A percentile compares a stretch with the other conserved stretches of the same genome.
Conservation (phyloP, 306 rosid genomes). For the Cicer chorassanicum region DNA sequence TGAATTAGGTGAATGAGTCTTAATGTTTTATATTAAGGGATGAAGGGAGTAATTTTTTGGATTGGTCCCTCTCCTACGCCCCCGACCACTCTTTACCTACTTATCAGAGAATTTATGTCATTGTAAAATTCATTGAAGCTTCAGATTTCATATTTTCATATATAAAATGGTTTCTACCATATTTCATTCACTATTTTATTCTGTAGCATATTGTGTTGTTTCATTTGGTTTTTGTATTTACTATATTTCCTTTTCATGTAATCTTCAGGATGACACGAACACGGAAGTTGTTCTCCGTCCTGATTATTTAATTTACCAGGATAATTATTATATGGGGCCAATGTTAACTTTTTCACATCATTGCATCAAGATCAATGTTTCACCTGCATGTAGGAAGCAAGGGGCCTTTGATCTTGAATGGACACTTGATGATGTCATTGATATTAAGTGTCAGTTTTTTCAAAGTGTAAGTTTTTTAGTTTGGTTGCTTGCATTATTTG, state of each 20-base stretch:
- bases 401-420: slow-evolving; percentile 70
- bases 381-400: slow-evolving; percentile 50
- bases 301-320: slow-evolving; percentile 76
- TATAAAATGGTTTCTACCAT: slow-evolving; percentile 17
- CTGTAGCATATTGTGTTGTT: slow-evolving; percentile 12
- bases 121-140: slow-evolving; percentile 3
- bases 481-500: slow-evolving; percentile 29
- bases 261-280: slow-evolving; percentile 68
- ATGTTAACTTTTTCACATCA: slow-evolving; percentile 65
- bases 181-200: slow-evolving; percentile 3
- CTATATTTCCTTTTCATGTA: slow-evolving; percentile 40
- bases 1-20: neutral
- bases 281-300: slow-evolving; percentile 76
- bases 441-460: slow-evolving; percentile 62
- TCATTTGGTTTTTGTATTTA: slow-evolving; percentile 42
- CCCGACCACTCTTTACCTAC: slow-evolving; percentile 16
- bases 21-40: neutral
- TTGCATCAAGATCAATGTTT: slow-evolving; percentile 68
- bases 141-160: slow-evolving; percentile 2
- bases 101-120: slow-evolving; percentile 12
- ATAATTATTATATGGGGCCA: slow-evolving; percentile 64
- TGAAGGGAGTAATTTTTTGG: neutral
- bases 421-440: slow-evolving; percentile 66
- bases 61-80: neutral
- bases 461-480: slow-evolving; percentile 66